These are phyloP conservation scores for Pseudonectria buxi DNA, from an alignment of 2,329 filamentous ascomycete genomes.

Conservation along the genomic window DNA sequence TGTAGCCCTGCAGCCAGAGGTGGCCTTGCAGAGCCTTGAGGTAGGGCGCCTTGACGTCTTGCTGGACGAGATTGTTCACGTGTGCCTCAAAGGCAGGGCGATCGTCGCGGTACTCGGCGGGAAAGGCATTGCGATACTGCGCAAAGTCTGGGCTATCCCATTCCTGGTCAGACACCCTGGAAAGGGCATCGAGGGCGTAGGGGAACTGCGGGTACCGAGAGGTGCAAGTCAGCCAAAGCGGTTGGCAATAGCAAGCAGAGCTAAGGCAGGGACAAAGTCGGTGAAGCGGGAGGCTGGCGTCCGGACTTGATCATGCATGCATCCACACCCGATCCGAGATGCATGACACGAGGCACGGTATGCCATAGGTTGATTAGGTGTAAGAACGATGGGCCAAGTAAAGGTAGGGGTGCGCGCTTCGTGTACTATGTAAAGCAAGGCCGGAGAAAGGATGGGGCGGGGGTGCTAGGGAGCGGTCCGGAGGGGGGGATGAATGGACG, in stretches of 20 bases:
- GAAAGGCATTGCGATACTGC: conserved; percentile 65
- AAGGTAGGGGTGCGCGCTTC: too few relatives aligned
- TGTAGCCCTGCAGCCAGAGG: conserved; percentile 70
- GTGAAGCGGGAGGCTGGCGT: conserved; percentile 16
- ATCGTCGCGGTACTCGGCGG: conserved; percentile 52
- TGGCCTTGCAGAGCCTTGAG: conserved; percentile 75
- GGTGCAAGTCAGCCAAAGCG: conserved; percentile 12
- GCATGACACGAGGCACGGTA: too few relatives aligned
- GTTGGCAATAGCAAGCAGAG: conserved; percentile 4
- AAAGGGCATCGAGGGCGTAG: conserved; percentile 63
- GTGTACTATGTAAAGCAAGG: conserved; percentile 11
- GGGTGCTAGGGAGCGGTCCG: conserved; percentile 16
- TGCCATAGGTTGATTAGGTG: too few relatives aligned
- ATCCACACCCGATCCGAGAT: conserved; percentile 6
- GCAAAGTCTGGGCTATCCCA: conserved; percentile 62
- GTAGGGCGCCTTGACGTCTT: conserved; percentile 69
- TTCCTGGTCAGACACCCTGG: conserved; percentile 53
- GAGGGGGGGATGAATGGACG: conserved; percentile 10
- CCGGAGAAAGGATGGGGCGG: conserved; percentile 15
- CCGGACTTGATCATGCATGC: conserved; percentile 12
- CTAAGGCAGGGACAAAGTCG: conserved; percentile 16
- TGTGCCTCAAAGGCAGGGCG: conserved; percentile 57
- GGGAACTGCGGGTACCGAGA: conserved; percentile 54
- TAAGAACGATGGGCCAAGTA: too few relatives aligned
- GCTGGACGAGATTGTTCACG: conserved; percentile 61